These are phyloP conservation scores for Thinopyrum elongatum DNA, from an alignment of 176 grass and related monocot species.

Conservation along the genomic window DNA sequence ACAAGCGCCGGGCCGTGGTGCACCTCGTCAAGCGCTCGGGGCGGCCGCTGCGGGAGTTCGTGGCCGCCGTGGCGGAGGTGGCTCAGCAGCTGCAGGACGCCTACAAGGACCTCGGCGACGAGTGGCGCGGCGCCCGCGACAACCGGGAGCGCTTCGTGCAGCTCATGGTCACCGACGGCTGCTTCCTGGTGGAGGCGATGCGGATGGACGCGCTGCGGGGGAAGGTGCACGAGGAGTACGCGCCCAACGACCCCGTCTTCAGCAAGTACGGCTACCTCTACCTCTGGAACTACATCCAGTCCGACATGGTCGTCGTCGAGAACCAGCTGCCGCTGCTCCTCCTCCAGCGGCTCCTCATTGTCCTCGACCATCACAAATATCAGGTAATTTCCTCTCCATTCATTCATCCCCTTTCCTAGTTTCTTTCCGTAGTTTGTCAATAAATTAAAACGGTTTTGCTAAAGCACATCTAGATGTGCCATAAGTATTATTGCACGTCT, in stretches of 20 bases:
- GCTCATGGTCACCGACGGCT: conserved; percentile 47
- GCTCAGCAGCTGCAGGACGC: conserved; percentile 15
- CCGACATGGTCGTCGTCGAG: conserved; percentile 46
- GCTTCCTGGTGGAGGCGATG: conserved; percentile 55
- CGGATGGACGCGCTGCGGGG: not conserved
- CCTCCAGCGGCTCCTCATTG: not conserved
- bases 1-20: conserved; percentile 43
- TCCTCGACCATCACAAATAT: not conserved
- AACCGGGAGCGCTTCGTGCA: conserved; percentile 40
- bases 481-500: too few relatives aligned
- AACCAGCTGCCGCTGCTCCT: conserved; percentile 45
- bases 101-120: conserved; percentile 17
- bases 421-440: too few relatives aligned
- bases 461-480: too few relatives aligned
- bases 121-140: conserved; percentile 37
- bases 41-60: conserved; percentile 19
- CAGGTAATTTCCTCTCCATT: not conserved
- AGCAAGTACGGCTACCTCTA: conserved; percentile 35
- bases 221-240: not conserved
- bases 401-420: too few relatives aligned
- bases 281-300: not conserved
- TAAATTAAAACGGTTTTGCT: too few relatives aligned
- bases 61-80: conserved; percentile 10
- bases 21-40: conserved; percentile 27
- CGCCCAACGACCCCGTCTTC: conserved; percentile 45